Evolutionary conservation across 306 rosid genomes (phyloP), one percentile per base, ranked within the genome.

Genomic region (Pterocarpus macrocarpus): DNA sequence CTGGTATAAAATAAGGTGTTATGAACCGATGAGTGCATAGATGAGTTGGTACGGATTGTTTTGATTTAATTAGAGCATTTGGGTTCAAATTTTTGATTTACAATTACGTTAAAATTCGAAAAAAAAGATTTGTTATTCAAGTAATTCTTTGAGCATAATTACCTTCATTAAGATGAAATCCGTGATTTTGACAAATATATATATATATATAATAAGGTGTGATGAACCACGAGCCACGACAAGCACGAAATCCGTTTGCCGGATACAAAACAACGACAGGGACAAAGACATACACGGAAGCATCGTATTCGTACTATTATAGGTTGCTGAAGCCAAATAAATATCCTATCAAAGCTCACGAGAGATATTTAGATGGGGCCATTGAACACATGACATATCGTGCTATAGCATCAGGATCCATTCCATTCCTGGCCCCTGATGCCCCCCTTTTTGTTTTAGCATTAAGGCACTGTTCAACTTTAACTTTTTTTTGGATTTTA

Each of bases 321-420:
- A 15, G 17, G 5, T 8, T 15, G 44, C 59, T 17, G 22, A 75
- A 69, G 5, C 13, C 7, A 79, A 35, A 12, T 43, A 64, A 74
- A 53, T 2, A 53, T 61, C 16, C 9, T 4, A 10, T 32, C 16
- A 7, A 56, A 44, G 13, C 50, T 84, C 33, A 15, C 2, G 7
- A 43, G 6, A 69, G 32, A n/a, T 36, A 30, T 32, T 57, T 52
- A 77, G 71, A 71, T 33, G 57, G 59, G 57, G 38, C 44, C 45
- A 7, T 61, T 32, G 47, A 76, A 15, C 38, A 75, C 34, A 55
- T 32, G 57, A 45, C 36, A 11, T 39, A 75, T 32, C 35, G 5
- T 35, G 65, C 77, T 73, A 15, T 3, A 53, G 34, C 69, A 57
- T 45, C 78, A 36, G 39, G 28, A 28, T 71, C 73, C 66, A 68